Base-by-base conservation (phyloP, 305 asterid species). In the Fraxinus greggii region DNA sequence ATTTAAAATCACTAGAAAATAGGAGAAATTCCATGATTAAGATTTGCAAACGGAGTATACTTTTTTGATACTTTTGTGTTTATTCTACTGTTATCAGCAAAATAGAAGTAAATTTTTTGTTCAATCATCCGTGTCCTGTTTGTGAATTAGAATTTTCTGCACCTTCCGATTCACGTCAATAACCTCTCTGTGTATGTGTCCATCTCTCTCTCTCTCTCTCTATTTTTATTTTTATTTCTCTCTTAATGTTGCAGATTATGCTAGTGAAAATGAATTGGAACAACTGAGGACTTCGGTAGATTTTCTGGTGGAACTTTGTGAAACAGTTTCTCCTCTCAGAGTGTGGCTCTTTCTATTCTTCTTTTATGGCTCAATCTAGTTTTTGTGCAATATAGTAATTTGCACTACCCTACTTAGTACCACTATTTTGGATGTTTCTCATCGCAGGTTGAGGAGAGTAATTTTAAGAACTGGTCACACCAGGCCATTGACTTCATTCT, bases 291-390 rank as follows among this genome's bases (percentile, higher is more conserved):
- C 93, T 85, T 92, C 99, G 40, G 93, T 89, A 80, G 99, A 97
- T 91, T 95, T 95, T 88, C 98, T 97, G 61, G 96, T 95, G 92
- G 97, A 95, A 85, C 93, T 92, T 74, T 95, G 97, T 83, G 96
- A 90, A 84, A 88, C 90, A 77, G 79, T 88, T 78, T 85, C 89
- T 80, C 88, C 91, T 72, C 82, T 76, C 26, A 83, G 82, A 54
- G 98, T 97, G 85, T 82, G 96, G 83, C 84, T 42, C 77, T 84
- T 65, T 75, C 83, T 77, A 79, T 83, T 79, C 77, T 42, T 48
- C 72, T 59, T 63, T 76, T 81, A 79, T 79, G 19, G 63, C 28
- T 69, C 75, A 13, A 17, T 70, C 75, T 31, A 13, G 51, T 28
- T 4, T 70, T 70, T 19, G 15, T 80, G 40, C 17, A 61, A 80